phyloP scores from a whole-genome alignment of 768 basidiomycete genomes.

The Mycena kentingensis region DNA sequence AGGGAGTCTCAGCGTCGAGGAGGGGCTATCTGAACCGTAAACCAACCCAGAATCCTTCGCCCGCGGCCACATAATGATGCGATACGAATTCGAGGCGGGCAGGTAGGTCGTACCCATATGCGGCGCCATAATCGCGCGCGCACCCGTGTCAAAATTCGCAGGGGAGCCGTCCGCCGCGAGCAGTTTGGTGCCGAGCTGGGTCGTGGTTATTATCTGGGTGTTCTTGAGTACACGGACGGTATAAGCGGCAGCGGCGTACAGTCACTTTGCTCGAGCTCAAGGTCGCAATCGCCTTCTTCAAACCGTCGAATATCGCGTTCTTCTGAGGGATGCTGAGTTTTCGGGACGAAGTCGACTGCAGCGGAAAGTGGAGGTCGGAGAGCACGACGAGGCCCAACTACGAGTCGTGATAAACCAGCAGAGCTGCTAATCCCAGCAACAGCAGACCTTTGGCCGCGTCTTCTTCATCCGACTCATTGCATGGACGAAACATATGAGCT shows the following conservation, averaged over 20 bases:
- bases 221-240: not conserved
- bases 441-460: constrained; percentile 47
- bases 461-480: constrained; percentile 51
- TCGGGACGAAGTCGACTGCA: constrained; percentile 48
- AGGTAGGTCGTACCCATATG: constrained; percentile 58
- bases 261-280: constrained; percentile 51
- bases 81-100: constrained; percentile 35
- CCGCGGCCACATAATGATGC: constrained; percentile 24
- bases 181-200: constrained; percentile 71
- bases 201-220: constrained; percentile 56
- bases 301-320: constrained; percentile 47
- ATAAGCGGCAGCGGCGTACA: constrained; percentile 33
- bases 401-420: not conserved
- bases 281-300: constrained; percentile 56
- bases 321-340: constrained; percentile 39
- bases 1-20: not conserved
- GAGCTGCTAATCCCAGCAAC: constrained; percentile 2
- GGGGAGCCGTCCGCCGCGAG: constrained; percentile 61
- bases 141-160: constrained; percentile 67
- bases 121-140: constrained; percentile 65
- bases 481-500: constrained; percentile 61
- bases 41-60: constrained; percentile 22
- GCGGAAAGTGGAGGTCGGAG: constrained; percentile 67
- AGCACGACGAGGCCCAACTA: constrained; percentile 65
- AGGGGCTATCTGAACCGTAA: not conserved